Percentiles rank a stretch among this genome's conserved stretches.
phyloP scores from a whole-genome alignment of 352 stramenopile genomes.

The Phytophthora cryptogea region DNA sequence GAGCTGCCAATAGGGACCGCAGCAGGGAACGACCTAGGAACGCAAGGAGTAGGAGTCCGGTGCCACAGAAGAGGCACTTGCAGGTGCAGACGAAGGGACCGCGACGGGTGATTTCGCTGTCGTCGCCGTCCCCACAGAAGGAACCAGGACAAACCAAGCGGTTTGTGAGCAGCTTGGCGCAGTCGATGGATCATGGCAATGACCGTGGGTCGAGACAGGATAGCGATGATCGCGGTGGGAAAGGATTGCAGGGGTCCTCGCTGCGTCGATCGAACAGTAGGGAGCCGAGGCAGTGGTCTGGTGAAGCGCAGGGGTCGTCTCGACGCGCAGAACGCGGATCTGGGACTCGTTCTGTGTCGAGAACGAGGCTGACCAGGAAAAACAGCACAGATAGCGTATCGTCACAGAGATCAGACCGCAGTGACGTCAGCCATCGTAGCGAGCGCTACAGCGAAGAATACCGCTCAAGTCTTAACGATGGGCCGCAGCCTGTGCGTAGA shows the following conservation, averaged over 20 bases:
- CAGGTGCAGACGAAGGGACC: constrained; percentile 34
- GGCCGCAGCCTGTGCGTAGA: constrained; percentile 16
- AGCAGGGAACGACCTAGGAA: constrained; percentile 18
- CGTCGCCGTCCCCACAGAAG: constrained; percentile 39
- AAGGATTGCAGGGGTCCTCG: constrained; percentile 18
- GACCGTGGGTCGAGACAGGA: constrained; percentile 20
- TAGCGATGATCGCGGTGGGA: constrained; percentile 10
- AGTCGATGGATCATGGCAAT: constrained; percentile 35
- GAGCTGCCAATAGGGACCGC: neutral
- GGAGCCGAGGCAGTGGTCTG: constrained; percentile 17
- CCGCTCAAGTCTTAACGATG: constrained; percentile 26
- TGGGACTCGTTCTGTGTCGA: constrained; percentile 31
- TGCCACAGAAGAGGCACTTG: constrained; percentile 21
- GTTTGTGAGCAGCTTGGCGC: constrained; percentile 46
- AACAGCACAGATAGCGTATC: constrained; percentile 62
- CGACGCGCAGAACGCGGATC: constrained; percentile 29
- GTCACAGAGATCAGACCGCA: constrained; percentile 52
- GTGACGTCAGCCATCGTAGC: constrained; percentile 35
- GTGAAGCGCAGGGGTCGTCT: constrained; percentile 19
- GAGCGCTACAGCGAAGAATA: constrained; percentile 41
- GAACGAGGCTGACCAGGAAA: constrained; percentile 43
- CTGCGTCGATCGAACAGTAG: constrained; percentile 28
- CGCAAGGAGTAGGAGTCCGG: constrained; percentile 5
- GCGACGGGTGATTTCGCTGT: constrained; percentile 39
- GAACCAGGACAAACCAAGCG: constrained; percentile 21